Evolutionary conservation across 2,329 filamentous ascomycete genomes (phyloP).

Genomic region (Cladophialophora chaetospira): DNA sequence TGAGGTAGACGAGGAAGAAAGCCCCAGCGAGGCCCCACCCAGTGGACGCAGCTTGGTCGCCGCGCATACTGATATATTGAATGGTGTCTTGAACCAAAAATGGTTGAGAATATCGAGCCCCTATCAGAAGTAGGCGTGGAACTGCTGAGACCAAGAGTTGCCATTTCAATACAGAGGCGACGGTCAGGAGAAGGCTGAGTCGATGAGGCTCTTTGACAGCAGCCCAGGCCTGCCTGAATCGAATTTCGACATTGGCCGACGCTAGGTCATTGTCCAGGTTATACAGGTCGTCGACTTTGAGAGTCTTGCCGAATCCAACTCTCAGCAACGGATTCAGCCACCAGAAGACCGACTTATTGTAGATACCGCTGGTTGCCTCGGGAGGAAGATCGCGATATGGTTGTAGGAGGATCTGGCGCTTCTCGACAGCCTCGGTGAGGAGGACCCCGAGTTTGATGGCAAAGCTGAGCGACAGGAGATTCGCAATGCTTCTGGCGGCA

Average conservation of each 20-base stretch:
- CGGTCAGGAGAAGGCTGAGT: constrained; percentile 17
- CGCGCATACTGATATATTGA: constrained; percentile 37
- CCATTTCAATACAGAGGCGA: constrained; percentile 21
- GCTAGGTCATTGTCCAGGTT: constrained; percentile 48
- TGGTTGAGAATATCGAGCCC: constrained; percentile 36
- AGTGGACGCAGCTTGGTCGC: constrained; percentile 37
- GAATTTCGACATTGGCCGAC: constrained; percentile 44
- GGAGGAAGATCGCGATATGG: constrained; percentile 47
- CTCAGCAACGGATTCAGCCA: constrained; percentile 58
- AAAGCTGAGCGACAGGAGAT: constrained; percentile 45
- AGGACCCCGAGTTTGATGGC: constrained; percentile 48
- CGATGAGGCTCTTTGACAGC: constrained; percentile 36
- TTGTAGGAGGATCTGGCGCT: constrained; percentile 44
- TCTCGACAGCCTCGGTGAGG: constrained; percentile 50
- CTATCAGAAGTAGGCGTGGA: constrained; percentile 33
- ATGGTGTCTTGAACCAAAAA: constrained; percentile 43
- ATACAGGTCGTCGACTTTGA: constrained; percentile 50
- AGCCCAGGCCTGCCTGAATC: constrained; percentile 44
- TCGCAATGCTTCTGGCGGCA: constrained; percentile 40
- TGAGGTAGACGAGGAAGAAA: constrained; percentile 46
- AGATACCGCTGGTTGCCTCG: constrained; percentile 56
- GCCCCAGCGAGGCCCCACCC: constrained; percentile 50
- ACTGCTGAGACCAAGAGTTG: constrained; percentile 23
- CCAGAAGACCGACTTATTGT: constrained; percentile 53
- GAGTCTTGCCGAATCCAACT: constrained; percentile 48